Conservation (phyloP, 1,284 basidiomycete genomes). For the Ganoderma sinense region DNA sequence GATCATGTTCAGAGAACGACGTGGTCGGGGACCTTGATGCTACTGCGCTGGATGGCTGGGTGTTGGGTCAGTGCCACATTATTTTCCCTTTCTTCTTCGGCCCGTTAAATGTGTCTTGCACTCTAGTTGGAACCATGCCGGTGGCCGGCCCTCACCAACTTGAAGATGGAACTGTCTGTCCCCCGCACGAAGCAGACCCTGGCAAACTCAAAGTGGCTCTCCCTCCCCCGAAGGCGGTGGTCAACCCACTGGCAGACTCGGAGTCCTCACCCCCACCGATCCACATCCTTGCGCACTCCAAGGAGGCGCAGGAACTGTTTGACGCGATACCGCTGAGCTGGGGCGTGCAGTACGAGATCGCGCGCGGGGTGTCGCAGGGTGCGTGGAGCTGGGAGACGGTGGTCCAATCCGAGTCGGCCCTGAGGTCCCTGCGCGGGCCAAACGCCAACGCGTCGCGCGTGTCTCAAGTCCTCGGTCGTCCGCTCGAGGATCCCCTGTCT, state of each 20-base stretch:
- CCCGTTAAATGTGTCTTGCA: too few relatives aligned
- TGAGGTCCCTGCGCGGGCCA: constrained; percentile 50
- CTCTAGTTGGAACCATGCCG: too few relatives aligned
- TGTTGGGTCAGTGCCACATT: too few relatives aligned
- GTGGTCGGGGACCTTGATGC: neutral
- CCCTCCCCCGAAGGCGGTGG: too few relatives aligned
- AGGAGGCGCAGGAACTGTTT: constrained; percentile 46
- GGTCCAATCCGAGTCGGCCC: constrained; percentile 36
- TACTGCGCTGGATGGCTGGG: too few relatives aligned
- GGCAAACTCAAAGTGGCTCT: too few relatives aligned
- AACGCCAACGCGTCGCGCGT: constrained; percentile 53
- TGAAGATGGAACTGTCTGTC: too few relatives aligned
- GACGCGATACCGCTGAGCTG: constrained; percentile 34
- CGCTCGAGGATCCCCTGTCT: constrained; percentile 10
- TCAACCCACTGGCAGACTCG: too few relatives aligned
- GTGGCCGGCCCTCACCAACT: too few relatives aligned
- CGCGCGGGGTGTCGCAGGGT: constrained; percentile 35
- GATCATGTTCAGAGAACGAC: neutral
- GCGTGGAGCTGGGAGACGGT: constrained; percentile 33
- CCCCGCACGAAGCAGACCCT: too few relatives aligned
- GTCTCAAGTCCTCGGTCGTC: constrained; percentile 32
- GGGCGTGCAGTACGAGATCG: constrained; percentile 42
- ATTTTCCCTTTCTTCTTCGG: too few relatives aligned
- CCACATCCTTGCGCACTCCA: constrained; percentile 34
- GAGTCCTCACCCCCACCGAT: too few relatives aligned